Conservation (phyloP, 148 eudicot species). For the Talinum fruticosum region DNA sequence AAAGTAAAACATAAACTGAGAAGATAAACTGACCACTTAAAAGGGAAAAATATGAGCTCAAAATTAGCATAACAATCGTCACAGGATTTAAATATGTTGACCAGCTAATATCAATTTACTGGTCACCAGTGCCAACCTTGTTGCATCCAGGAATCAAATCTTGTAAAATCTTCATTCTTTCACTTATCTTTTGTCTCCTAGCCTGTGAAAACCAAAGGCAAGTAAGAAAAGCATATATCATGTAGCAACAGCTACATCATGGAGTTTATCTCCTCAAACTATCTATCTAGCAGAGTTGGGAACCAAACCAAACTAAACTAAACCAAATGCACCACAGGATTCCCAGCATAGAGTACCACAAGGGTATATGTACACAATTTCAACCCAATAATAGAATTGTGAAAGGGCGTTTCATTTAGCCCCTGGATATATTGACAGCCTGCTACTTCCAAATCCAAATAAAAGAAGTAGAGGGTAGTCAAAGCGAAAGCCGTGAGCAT, state of each 20-base stretch:
- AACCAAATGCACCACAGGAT: too few relatives aligned
- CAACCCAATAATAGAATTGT: too few relatives aligned
- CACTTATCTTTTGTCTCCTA: slow-evolving; percentile 91
- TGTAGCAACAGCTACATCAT: too few relatives aligned
- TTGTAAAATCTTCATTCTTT: slow-evolving; percentile 93
- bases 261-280: too few relatives aligned
- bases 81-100: background rate
- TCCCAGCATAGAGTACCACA: too few relatives aligned
- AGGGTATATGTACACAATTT: too few relatives aligned
- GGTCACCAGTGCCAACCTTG: slow-evolving; percentile 45
- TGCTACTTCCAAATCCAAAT: background rate
- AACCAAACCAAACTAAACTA: too few relatives aligned
- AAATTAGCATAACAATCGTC: background rate
- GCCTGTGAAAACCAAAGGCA: slow-evolving; percentile 46
- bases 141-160: slow-evolving; percentile 97
- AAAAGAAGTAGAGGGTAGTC: background rate
- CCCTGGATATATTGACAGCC: background rate
- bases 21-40: slow-evolving; percentile 4
- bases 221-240: background rate
- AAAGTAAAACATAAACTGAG: background rate
- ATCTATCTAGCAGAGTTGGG: too few relatives aligned
- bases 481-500: background rate
- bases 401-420: too few relatives aligned
- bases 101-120: background rate
- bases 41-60: background rate